phyloP scores from a whole-genome alignment of 169 alveolate genomes.

The Babesia microti region DNA sequence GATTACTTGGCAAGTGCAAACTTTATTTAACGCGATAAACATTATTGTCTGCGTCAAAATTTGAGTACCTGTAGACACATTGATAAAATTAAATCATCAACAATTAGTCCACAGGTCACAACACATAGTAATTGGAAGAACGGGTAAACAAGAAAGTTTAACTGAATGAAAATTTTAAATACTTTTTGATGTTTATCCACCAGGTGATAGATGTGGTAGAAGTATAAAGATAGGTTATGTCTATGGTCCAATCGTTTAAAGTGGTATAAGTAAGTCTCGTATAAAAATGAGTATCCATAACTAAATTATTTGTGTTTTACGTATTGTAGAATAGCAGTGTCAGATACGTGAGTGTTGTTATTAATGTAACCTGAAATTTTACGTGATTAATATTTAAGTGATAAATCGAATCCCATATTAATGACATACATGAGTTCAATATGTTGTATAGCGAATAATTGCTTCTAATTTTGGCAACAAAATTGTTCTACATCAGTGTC shows the following conservation, averaged over 20 bases:
- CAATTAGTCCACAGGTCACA: conserved; percentile 11
- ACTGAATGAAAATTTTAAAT: conserved; percentile 2
- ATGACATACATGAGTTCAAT: background rate
- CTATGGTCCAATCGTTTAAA: conserved; percentile 89
- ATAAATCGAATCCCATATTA: background rate
- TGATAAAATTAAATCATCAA: conserved; percentile 21
- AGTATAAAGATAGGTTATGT: conserved; percentile 92
- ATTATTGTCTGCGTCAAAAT: conserved; percentile 18
- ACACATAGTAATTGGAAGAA: conserved; percentile 32
- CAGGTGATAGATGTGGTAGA: conserved; percentile 79
- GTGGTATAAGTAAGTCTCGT: conserved; percentile 90
- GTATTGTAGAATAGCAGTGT: background rate
- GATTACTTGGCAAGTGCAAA: conserved; percentile 41
- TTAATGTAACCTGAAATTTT: background rate
- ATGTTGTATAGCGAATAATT: background rate
- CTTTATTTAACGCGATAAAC: conserved; percentile 41
- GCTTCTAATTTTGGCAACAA: conserved; percentile 1
- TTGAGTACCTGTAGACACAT: conserved; percentile 31
- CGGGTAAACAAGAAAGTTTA: conserved; percentile 19
- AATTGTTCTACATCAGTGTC: background rate
- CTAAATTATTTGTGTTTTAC: conserved; percentile 9
- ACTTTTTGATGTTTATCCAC: conserved; percentile 55
- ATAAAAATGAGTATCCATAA: conserved; percentile 82
- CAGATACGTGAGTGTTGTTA: conserved; percentile 1
- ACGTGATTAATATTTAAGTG: background rate